phyloP scores from a whole-genome alignment of 225 moss, liverwort and hornwort species.

The Sphagnum tenellum region DNA sequence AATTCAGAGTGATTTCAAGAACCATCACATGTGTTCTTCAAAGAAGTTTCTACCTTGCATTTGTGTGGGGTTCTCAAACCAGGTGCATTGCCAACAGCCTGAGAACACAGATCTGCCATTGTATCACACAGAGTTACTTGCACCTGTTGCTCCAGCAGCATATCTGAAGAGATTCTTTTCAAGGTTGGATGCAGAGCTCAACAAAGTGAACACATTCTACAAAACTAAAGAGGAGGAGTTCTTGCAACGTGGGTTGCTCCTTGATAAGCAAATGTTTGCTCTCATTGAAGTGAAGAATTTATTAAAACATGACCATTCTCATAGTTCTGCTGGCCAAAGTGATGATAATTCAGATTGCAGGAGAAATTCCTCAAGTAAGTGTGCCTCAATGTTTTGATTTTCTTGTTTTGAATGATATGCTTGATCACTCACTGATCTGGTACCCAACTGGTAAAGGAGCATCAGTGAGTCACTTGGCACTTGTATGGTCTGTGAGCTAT shows the following conservation, averaged over 20 bases:
- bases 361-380: too few species aligned
- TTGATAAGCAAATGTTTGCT: constrained; percentile 53
- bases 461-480: too few species aligned
- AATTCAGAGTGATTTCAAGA: too few species aligned
- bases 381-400: too few species aligned
- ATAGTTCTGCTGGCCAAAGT: not conserved
- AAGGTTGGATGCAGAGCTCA: constrained; percentile 59
- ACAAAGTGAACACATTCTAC: constrained; percentile 55
- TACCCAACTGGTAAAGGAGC: too few species aligned
- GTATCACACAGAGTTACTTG: constrained; percentile 43
- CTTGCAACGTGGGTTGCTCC: constrained; percentile 36
- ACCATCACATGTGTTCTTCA: too few species aligned
- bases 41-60: too few species aligned
- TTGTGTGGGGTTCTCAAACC: too few species aligned
- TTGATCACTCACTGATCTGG: too few species aligned
- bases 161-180: constrained; percentile 42
- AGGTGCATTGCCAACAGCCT: too few species aligned
- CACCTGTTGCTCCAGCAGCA: constrained; percentile 26
- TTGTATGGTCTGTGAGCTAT: too few species aligned
- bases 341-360: not conserved
- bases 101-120: constrained; percentile 3
- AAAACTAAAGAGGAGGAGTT: constrained; percentile 51
- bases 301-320: not conserved
- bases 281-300: constrained; percentile 35
- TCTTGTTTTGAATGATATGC: too few species aligned